Conservation (phyloP, 2,329 filamentous ascomycete species). For the Cladophialophora exuberans region DNA sequence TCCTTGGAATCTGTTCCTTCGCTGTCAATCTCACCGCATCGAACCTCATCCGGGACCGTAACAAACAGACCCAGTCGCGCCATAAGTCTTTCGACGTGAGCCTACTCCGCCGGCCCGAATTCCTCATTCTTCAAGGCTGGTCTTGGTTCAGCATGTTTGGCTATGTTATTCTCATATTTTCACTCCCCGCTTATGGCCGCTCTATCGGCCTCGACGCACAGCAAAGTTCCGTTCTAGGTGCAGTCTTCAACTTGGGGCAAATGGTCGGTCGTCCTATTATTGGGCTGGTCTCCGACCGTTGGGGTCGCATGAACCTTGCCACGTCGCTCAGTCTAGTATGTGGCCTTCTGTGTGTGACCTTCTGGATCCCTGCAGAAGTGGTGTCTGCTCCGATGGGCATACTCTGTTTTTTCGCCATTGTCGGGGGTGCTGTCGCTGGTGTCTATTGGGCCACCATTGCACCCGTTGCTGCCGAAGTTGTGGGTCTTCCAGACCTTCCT, state of each 20-base stretch:
- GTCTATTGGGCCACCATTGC: conserved; percentile 63
- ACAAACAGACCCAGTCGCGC: conserved; percentile 57
- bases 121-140: conserved; percentile 61
- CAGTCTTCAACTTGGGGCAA: conserved; percentile 66
- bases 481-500: conserved; percentile 62
- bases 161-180: conserved; percentile 68
- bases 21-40: conserved; percentile 56
- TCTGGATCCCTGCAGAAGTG: conserved; percentile 64
- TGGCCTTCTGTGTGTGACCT: conserved; percentile 61
- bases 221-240: conserved; percentile 66
- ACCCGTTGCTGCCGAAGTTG: conserved; percentile 63
- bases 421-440: conserved; percentile 62
- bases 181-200: conserved; percentile 64
- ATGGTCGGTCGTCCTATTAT: conserved; percentile 60
- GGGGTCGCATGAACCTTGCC: conserved; percentile 67
- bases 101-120: conserved; percentile 58
- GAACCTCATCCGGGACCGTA: conserved; percentile 61
- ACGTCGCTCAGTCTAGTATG: conserved; percentile 57
- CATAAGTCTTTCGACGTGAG: conserved; percentile 57
- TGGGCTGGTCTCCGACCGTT: conserved; percentile 63
- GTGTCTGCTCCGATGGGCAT: conserved; percentile 52
- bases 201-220: conserved; percentile 60
- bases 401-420: conserved; percentile 61
- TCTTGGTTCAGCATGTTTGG: conserved; percentile 66
- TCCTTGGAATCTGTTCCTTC: conserved; percentile 61